Evolutionary conservation across 352 stramenopile genomes (phyloP), one percentile per base, ranked within the genome.

Genomic region (Pythium myriotylum): DNA sequence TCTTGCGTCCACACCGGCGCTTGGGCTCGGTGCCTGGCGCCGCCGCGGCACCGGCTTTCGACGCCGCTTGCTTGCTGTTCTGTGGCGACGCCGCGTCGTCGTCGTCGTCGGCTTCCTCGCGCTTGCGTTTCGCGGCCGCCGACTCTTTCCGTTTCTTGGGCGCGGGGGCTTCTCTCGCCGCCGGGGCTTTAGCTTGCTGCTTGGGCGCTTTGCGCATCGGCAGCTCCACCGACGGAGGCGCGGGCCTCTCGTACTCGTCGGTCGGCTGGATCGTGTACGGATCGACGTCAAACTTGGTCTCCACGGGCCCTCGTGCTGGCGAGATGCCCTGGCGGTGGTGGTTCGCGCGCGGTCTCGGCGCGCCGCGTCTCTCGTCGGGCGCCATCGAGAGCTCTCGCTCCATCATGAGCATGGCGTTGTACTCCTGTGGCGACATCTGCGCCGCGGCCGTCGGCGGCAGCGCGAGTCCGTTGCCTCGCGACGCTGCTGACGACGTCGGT

Each of bases 1-100:
- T 91, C 70, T 93, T 93, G 43, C 84, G 79, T 33, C 84, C 84
- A 45, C 84, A 93, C 1, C 82, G 82, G 13, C 82, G 78, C 60
- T 92, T 92, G n/a, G 71, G 65, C 12, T 76, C 67, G n/a, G 50
- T n/a, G n/a, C n/a, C n/a, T n/a, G n/a, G 50, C 17, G 19, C 16
- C 13, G 9, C n/a, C 14, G n/a, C 45, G 2, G 5, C 26, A 13
- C n/a, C 29, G 29, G 16, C 33, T 47, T 58, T 57, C 17, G 54
- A 43, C 0, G 40, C 41, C 40, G 41, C 5, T 14, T 24, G 17
- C 29, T 29, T 49, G 32, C 22, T 61, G 29, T 20, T 16, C 19
- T 37, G 29, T 35, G 29, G 5, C 22, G 19, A 2, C n/a, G n/a
- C n/a, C n/a, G 37, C 13, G 19, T 14, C 3, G 39, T 13, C 23